Conservation (phyloP, 139 green algal genomes). For the Tetradesmus obliquus region DNA sequence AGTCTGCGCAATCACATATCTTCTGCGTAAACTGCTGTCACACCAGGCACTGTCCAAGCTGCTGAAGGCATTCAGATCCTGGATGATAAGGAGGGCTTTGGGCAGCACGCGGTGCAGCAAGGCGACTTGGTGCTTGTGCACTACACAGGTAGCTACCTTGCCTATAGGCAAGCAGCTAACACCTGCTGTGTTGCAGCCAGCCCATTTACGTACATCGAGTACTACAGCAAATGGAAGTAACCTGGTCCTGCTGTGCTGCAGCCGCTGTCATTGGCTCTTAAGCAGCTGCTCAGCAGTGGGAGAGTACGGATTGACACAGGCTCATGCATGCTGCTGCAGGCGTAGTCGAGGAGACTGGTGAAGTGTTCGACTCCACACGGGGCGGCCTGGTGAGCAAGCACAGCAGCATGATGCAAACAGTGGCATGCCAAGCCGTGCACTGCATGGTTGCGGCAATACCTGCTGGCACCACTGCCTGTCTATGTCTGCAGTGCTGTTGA, state of each 20-base stretch:
- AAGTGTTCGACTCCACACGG: slow-evolving; percentile 33
- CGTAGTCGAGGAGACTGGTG: neutral
- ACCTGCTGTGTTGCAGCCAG: neutral
- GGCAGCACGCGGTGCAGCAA: neutral
- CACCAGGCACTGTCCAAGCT: neutral
- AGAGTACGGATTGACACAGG: neutral
- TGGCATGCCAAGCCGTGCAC: too few species aligned
- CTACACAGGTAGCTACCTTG: neutral
- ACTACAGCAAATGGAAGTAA: too few species aligned
- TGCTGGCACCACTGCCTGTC: neutral
- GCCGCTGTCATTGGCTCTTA: neutral
- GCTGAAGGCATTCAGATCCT: neutral
- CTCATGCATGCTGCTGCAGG: neutral
- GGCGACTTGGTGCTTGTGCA: slow-evolving; percentile 41
- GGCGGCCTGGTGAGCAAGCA: slow-evolving; percentile 30
- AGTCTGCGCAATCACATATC: too few species aligned
- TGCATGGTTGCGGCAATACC: neutral
- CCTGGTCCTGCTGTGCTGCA: neutral
- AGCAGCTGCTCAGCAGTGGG: neutral
- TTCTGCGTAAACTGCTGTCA: neutral
- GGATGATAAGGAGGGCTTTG: slow-evolving; percentile 14
- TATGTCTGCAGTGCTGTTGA: too few species aligned
- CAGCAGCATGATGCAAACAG: neutral
- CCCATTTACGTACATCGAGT: neutral
- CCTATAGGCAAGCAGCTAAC: neutral